Evolutionary conservation across 169 alveolate species (phyloP).

Genomic region (Toxoplasma gondii): DNA sequence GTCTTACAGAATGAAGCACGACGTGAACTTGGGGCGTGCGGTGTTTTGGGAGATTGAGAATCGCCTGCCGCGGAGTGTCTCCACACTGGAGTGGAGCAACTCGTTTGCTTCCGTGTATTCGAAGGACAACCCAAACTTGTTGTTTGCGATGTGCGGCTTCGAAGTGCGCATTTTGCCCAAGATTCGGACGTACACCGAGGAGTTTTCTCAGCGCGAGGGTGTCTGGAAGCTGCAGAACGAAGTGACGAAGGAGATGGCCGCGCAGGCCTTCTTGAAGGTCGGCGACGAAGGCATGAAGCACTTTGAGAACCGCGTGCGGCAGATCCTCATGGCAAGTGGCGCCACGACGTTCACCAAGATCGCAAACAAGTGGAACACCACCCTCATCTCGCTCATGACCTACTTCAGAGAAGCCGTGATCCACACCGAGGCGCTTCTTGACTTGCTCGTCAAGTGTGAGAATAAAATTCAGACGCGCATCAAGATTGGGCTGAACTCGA

Average conservation of each 20-base stretch:
- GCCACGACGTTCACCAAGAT: constrained; percentile 99
- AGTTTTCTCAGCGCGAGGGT: constrained; percentile 68
- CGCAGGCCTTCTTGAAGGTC: constrained; percentile 98
- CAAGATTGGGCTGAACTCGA: constrained; percentile 99
- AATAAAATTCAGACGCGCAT: constrained; percentile 97
- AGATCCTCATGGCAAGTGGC: constrained; percentile 99
- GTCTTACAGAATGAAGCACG: constrained; percentile 85
- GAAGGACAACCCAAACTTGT: constrained; percentile 98
- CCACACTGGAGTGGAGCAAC: constrained; percentile 96
- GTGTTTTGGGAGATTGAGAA: constrained; percentile 99
- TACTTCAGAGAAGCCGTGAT: constrained; percentile 99
- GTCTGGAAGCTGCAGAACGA: constrained; percentile 93
- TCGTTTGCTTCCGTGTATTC: constrained; percentile 99
- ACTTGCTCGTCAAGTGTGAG: constrained; percentile 93
- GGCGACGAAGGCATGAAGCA: constrained; percentile 97
- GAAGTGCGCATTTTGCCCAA: constrained; percentile 77
- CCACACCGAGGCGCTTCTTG: constrained; percentile 98
- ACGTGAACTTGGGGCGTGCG: constrained; percentile 99
- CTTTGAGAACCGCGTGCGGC: constrained; percentile 97
- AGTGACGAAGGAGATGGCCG: constrained; percentile 97
- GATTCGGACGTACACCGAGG: constrained; percentile 61
- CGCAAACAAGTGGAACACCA: constrained; percentile 99
- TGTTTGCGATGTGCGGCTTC: constrained; percentile 99
- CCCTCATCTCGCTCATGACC: constrained; percentile 98
- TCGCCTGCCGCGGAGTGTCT: constrained; percentile 98